Base-by-base conservation (phyloP, 108 stramenopile species). In the Cyclotella sp. region DNA sequence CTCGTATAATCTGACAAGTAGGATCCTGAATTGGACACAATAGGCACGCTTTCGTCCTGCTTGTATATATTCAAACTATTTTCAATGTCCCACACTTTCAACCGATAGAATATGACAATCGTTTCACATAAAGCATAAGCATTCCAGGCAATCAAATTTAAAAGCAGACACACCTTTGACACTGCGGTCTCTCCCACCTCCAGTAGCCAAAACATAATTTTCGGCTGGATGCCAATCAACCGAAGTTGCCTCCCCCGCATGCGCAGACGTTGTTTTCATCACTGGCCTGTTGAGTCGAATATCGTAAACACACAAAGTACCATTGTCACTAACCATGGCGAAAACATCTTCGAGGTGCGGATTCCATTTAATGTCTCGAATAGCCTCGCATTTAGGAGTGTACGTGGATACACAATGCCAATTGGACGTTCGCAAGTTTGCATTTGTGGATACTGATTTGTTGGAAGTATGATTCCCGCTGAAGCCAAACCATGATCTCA, bases 221-320 rank as follows among this genome's bases (percentile, higher is more conserved):
- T 77, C 73, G 15, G 82, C 88, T 13, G 94, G 94, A 76, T 95
- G 92, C 90, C 90, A 95, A 71, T 93, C 90, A n/a, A 91, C 73
- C 18, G 86, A 85, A 14, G 92, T 88, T 11, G 94, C 92, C 34
- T 95, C 94, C 13, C 94, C 90, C 13, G 89, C 83, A 77, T 95
- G 94, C 12, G 91, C 91, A 8, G 86, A 81, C 43, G 90, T 82
- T 62, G 90, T 82, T 62, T 86, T 90, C 18, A 89, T 69, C 62
- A 87, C 58, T 0, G 92, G 85, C 39, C 69, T 77, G 45, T 72
- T 64, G 9, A 95, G 49, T 40, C 87, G 83, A 61, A 88, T 83
- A 69, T 89, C 91, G 71, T 93, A 95, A 0, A 90, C 87, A 43
- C 91, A 76, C 7, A 95, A 71, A 22, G 65, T 84, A 26, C 94